Base-by-base conservation (phyloP, 768 basidiomycete genomes). In the Auricularia heimuer region DNA sequence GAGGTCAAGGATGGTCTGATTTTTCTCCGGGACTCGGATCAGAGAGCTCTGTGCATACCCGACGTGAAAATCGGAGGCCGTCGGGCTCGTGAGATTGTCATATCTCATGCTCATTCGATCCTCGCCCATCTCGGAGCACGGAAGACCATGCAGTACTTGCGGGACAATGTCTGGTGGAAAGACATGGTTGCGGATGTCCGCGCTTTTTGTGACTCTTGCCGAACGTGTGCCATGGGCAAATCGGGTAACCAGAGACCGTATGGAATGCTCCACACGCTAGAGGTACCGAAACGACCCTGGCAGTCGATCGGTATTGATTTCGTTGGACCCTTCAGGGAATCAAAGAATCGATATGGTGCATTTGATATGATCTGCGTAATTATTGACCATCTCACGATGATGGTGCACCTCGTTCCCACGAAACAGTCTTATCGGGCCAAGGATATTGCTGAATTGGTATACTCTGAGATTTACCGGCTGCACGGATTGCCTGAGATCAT, bases 91-190 rank as follows among this genome's bases (percentile, higher is more conserved):
- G 67, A 68, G 47, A 67, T 67, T 4, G 16, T 67, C 2, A 67
- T 67, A 6, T 39, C 62, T 1, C 67, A 68, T 18, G 66, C 67
- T 0, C 79, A 80, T 42, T 77, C 75, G 0, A 3, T 80, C 0
- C 63, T 80, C 1, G 79, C 77, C 0, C 79, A 80, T 62, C 64
- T 80, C 0, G 77, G 79, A 1, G 39, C 67, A 0, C 39, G 10
- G 1, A 80, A 79, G 37, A 39, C 37, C 4, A 4, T 39, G 37
- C 37, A 4, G 37, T 39, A 39, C 37, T 11, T 39, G 11, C 4
- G 11, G 11, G 37, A 39, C 37, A 39, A 76, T 8, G 73, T 78
- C 0, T 80, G 79, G 77, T 79, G 79, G 79, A 75, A 74, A 18
- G 63, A 69, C 0, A 75, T 80, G 62, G 70, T 67, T 0, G 7